These are phyloP conservation scores for Aspergillus arachidicola DNA, from an alignment of 2,329 filamentous ascomycete species.

Conservation along the genomic window DNA sequence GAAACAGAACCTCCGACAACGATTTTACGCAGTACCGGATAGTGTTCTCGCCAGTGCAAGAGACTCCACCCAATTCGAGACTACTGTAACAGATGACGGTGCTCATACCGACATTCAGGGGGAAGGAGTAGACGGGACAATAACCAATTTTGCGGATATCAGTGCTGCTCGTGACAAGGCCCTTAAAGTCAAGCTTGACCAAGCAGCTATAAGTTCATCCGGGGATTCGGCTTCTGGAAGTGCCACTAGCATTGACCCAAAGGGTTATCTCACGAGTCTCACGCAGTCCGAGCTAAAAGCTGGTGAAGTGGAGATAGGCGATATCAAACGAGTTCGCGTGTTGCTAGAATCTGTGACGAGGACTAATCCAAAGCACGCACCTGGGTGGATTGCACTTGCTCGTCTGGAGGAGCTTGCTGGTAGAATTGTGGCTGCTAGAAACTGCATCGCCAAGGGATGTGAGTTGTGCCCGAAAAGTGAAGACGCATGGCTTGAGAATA, in stretches of 20 bases:
- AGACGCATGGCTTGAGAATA: slow-evolving; percentile 95
- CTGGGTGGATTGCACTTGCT: slow-evolving; percentile 94
- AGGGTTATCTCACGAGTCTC: slow-evolving; percentile 92
- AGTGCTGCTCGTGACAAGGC: slow-evolving; percentile 96
- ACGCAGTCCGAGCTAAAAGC: slow-evolving; percentile 79
- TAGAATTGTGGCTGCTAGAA: slow-evolving; percentile 85
- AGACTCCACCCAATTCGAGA: slow-evolving; percentile 78
- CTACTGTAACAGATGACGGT: slow-evolving; percentile 83
- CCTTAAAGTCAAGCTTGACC: slow-evolving; percentile 87
- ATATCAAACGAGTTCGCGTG: slow-evolving; percentile 90
- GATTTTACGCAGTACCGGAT: slow-evolving; percentile 96
- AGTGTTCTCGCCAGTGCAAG: slow-evolving; percentile 88
- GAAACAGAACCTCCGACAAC: slow-evolving; percentile 77
- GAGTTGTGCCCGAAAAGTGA: slow-evolving; percentile 91
- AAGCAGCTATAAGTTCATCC: slow-evolving; percentile 73
- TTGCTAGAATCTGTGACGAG: slow-evolving; percentile 96
- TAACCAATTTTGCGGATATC: slow-evolving; percentile 98
- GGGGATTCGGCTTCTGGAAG: slow-evolving; percentile 74
- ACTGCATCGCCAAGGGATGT: slow-evolving; percentile 84
- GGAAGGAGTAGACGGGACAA: slow-evolving; percentile 72
- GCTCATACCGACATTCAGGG: slow-evolving; percentile 50
- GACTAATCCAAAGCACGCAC: slow-evolving; percentile 91
- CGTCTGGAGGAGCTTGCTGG: slow-evolving; percentile 90
- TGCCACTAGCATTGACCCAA: slow-evolving; percentile 88
- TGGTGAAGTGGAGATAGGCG: slow-evolving; percentile 81